Evolutionary conservation across 805 yeast genomes (phyloP), one percentile per base, ranked within the genome.

Genomic region (Metschnikowia rubicola): DNA sequence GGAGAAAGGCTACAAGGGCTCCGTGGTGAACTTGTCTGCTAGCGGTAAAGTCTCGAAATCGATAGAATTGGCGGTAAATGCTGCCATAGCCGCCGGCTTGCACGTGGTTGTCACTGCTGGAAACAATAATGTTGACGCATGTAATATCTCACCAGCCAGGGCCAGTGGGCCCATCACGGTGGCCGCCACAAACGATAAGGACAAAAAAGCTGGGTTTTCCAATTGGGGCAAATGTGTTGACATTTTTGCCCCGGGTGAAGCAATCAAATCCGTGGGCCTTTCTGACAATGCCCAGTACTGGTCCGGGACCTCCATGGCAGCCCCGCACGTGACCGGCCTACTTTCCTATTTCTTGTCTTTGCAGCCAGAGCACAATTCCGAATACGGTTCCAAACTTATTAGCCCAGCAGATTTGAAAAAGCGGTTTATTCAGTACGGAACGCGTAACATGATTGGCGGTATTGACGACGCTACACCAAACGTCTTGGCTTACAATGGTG

Each of bases 21-120:
- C 94, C 34, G 81, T 90, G 19, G 92, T 90, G 40, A 94, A 92
- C 73, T 88, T 90, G 92, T 90, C 97, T n/a, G 75, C 91, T 50
- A 96, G 96, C 61, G 97, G 97, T 65, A 96, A 96, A 60, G 85
- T 83, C 62, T 87, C 96, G 3, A 86, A 88, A 42, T 83, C 96
- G 8, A 78, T 91, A 57, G 96, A 89, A 63, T 59, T 83, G 66
- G 96, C 96, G 46, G 95, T 88, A 39, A 82, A 88, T 58, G 96
- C 96, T 37, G 97, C 96, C 35, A 89, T 88, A 41, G 77, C 80
- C 53, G 86, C 91, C 30, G 97, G 97, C 59, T 70, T 92, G 50
- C 94, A 88, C 65, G 86, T 92, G 65, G 95, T 96, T 33, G 96
- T 89, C 54, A 97, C 98, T 42, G 97, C 97, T 29, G 98, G 97